These are phyloP conservation scores for Salix dunnii DNA, from an alignment of 345 rosid genomes.

Conservation along the genomic window DNA sequence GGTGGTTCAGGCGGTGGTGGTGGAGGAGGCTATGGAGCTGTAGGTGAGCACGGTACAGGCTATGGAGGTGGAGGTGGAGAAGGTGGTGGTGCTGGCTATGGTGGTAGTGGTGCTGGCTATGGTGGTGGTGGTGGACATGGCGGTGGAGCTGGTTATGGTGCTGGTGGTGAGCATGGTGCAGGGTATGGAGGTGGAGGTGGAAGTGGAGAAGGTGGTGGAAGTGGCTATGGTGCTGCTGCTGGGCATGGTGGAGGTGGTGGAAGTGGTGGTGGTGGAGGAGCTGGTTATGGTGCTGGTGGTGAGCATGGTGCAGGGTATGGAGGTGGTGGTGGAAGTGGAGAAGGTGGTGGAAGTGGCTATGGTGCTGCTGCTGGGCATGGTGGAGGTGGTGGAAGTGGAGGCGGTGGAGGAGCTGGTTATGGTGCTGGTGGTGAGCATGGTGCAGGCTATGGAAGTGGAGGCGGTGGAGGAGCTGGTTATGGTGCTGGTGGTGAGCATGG, in stretches of 20 bases:
- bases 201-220: conserved; percentile 16
- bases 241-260: conserved; percentile 23
- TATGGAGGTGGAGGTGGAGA: conserved; percentile 22
- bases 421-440: conserved; percentile 20
- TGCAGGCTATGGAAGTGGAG: conserved; percentile 6
- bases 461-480: conserved; percentile 19
- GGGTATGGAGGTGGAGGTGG: conserved; percentile 25
- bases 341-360: conserved; percentile 17
- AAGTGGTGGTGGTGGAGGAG: conserved; percentile 23
- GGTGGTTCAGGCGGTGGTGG: background rate
- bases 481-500: conserved; percentile 29
- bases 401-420: conserved; percentile 26
- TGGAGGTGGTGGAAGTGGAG: conserved; percentile 23
- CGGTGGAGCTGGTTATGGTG: conserved; percentile 20
- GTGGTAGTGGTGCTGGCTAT: background rate
- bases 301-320: conserved; percentile 30
- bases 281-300: conserved; percentile 28
- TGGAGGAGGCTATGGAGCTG: conserved; percentile 18
- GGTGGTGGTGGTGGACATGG: conserved; percentile 24
- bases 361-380: conserved; percentile 29
- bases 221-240: conserved; percentile 10
- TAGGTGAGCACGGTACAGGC: conserved; percentile 27
- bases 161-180: conserved; percentile 28
- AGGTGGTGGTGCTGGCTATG: conserved; percentile 21
- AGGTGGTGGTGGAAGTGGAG: conserved; percentile 22